A percentile compares a stretch with the other conserved stretches of the same genome.
phyloP scores from a whole-genome alignment of 2,329 filamentous ascomycete genomes.

The Ciborinia camelliae region DNA sequence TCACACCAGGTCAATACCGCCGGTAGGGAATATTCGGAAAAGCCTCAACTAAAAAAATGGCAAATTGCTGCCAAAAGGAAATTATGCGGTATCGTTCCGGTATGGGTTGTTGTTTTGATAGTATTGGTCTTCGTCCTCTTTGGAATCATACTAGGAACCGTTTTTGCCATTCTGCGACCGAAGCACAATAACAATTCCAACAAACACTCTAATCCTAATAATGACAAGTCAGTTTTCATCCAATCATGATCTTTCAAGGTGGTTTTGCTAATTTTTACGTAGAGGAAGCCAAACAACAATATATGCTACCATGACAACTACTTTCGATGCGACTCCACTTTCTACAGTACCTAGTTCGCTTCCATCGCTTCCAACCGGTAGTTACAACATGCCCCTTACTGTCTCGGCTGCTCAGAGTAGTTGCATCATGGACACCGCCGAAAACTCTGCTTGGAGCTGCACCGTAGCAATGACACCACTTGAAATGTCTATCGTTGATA shows the following conservation, averaged over 20 bases:
- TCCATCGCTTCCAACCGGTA: slow-evolving; percentile 52
- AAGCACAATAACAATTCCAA: slow-evolving; percentile 22
- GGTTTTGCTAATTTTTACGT: not conserved
- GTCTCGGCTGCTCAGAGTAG: slow-evolving; percentile 48
- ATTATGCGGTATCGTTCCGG: slow-evolving; percentile 57
- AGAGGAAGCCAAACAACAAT: slow-evolving; percentile 11
- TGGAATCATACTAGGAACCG: slow-evolving; percentile 53
- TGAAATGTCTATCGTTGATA: slow-evolving; percentile 26
- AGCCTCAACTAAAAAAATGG: slow-evolving; percentile 49
- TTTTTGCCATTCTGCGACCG: slow-evolving; percentile 30
- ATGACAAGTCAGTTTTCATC: slow-evolving; percentile 27
- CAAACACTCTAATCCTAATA: slow-evolving; percentile 15
- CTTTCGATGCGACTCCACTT: slow-evolving; percentile 51
- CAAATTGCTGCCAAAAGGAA: slow-evolving; percentile 52
- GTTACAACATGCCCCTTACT: slow-evolving; percentile 52
- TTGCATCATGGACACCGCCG: slow-evolving; percentile 55
- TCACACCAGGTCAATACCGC: slow-evolving; percentile 53
- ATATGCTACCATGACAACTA: slow-evolving; percentile 38
- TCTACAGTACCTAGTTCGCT: slow-evolving; percentile 50
- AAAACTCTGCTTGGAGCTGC: slow-evolving; percentile 62
- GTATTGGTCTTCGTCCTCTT: slow-evolving; percentile 54
- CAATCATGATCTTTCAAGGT: no score
- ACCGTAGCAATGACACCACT: slow-evolving; percentile 41
- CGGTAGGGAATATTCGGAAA: slow-evolving; percentile 46
- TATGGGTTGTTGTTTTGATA: slow-evolving; percentile 57